phyloP scores from a whole-genome alignment of 140 eudicot species.

The Anethum foeniculum region DNA sequence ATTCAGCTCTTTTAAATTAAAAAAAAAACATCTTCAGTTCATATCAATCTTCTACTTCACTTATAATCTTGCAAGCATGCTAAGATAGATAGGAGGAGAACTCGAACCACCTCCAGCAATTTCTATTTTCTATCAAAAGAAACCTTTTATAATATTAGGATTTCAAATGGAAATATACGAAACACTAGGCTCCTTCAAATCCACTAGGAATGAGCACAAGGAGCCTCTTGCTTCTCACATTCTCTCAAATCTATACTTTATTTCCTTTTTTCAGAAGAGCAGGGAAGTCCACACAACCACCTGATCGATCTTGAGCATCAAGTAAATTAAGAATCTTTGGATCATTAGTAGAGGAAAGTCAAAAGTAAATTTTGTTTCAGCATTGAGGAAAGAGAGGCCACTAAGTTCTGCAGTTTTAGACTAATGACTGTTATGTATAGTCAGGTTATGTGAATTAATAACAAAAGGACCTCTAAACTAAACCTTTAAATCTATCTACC shows the following conservation, averaged over 20 bases:
- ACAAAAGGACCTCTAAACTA: background rate
- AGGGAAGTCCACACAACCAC: conserved; percentile 42
- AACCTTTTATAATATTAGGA: background rate
- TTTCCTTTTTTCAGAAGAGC: conserved; percentile 41
- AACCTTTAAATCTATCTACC: conserved; percentile 20
- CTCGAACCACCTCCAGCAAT: background rate
- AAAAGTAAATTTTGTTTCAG: conserved; percentile 22
- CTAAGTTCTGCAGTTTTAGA: conserved; percentile 14
- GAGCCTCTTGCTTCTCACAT: background rate
- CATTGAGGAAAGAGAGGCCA: conserved; percentile 14
- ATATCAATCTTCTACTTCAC: conserved; percentile 6
- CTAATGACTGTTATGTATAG: conserved; percentile 11
- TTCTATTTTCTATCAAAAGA: conserved; percentile 8
- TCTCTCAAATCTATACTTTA: background rate
- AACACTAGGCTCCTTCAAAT: conserved; percentile 3
- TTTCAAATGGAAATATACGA: background rate
- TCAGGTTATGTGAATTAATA: background rate
- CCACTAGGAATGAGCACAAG: background rate
- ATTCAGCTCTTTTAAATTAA: background rate
- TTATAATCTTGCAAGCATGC: background rate
- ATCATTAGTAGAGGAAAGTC: conserved; percentile 13
- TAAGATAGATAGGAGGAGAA: conserved; percentile 1
- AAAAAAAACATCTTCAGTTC: background rate
- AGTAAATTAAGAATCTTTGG: conserved; percentile 16
- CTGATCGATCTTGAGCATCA: conserved; percentile 31